These are phyloP conservation scores for Rhizopus sp. DNA, from an alignment of 371 early-diverging fungal species.

Conservation along the genomic window DNA sequence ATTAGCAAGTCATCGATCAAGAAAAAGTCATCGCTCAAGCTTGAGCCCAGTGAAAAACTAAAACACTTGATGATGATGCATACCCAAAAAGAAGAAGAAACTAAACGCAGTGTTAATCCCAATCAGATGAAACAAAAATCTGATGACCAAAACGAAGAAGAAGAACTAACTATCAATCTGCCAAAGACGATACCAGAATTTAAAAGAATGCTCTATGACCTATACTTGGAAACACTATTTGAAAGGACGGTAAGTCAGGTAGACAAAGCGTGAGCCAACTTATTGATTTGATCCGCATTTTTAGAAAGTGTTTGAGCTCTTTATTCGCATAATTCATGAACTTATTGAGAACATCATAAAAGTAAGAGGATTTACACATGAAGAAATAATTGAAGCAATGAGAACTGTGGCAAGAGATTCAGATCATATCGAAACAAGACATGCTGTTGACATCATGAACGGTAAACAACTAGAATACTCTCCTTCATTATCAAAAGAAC, in stretches of 20 bases:
- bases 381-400: not conserved
- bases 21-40: not conserved
- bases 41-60: not conserved
- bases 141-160: not conserved
- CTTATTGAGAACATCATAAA: not conserved
- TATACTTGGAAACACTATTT: conserved; percentile 22
- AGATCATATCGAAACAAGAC: not conserved
- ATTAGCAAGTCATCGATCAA: not conserved
- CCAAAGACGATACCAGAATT: not conserved
- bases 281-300: not conserved
- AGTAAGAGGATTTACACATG: not conserved
- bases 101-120: too few relatives aligned
- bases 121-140: not conserved
- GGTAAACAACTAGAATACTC: not conserved
- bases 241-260: conserved; percentile 13
- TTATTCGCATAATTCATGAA: not conserved
- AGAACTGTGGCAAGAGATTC: not conserved
- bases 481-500: conserved; percentile 3
- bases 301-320: not conserved
- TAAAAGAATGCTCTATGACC: conserved; percentile 11
- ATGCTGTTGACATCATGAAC: not conserved
- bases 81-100: not conserved
- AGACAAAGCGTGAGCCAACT: not conserved
- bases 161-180: not conserved
- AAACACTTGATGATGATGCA: not conserved